A percentile compares a stretch with the other conserved stretches of the same genome.
Conservation (phyloP, 306 rosid genomes). For the Begonia peltatifolia region DNA sequence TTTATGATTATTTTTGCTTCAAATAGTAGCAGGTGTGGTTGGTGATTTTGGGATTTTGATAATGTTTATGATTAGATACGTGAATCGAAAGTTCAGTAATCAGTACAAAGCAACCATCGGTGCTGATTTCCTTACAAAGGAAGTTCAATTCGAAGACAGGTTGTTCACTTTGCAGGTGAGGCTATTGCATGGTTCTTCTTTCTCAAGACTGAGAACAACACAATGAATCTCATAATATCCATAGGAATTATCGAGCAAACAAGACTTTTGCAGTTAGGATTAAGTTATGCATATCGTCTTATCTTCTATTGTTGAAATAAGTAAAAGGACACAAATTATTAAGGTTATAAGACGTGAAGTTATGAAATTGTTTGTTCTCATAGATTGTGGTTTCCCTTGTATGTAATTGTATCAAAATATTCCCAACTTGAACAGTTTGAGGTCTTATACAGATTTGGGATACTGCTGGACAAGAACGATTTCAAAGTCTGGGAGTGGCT, state of each 20-base stretch:
- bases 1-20: neutral
- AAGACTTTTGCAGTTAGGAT: no score
- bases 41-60: slow-evolving; percentile 7
- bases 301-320: no score
- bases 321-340: no score
- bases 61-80: slow-evolving; percentile 42
- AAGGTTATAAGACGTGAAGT: no score
- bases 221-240: no score
- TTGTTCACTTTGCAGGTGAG: slow-evolving; percentile 95
- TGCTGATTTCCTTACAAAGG: slow-evolving; percentile 98
- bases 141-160: slow-evolving; percentile 97
- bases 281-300: no score
- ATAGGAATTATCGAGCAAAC: no score
- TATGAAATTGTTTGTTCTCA: no score
- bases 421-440: no score
- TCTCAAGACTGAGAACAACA: no score
- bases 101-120: slow-evolving; percentile 99
- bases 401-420: no score
- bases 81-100: slow-evolving; percentile 95
- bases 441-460: slow-evolving; percentile 62
- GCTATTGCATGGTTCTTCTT: neutral
- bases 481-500: slow-evolving; percentile 99
- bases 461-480: slow-evolving; percentile 97
- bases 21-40: neutral
- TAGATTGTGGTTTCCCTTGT: no score